Percentiles rank a stretch among this genome's conserved stretches.
Evolutionary conservation across 2,329 filamentous ascomycete species (phyloP).

Genomic region (Raffaelea deltoideospora): DNA sequence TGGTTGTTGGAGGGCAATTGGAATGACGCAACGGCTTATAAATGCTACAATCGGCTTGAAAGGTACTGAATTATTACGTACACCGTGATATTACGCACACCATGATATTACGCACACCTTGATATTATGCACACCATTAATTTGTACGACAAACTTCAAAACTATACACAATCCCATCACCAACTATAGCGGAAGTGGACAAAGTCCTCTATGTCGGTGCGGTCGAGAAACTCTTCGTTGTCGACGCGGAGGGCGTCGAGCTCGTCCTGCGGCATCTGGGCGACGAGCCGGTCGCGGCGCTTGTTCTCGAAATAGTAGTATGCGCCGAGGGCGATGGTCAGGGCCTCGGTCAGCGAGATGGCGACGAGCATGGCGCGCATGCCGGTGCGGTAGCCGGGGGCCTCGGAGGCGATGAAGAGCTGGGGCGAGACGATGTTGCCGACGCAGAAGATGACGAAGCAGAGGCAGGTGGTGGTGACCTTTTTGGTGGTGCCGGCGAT

Average conservation of each 20-base stretch:
- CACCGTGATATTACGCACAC: too few relatives aligned
- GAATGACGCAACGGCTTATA: too few relatives aligned
- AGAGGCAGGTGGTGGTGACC: constrained; percentile 38
- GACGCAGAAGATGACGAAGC: constrained; percentile 32
- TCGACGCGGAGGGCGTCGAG: not conserved
- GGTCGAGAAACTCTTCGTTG: not conserved
- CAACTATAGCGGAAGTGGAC: not conserved
- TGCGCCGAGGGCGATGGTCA: not conserved
- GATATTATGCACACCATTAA: too few relatives aligned
- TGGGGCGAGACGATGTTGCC: constrained; percentile 41
- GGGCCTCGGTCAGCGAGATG: not conserved
- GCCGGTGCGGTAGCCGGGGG: constrained; percentile 47
- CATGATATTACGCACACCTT: too few relatives aligned
- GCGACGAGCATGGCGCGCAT: not conserved
- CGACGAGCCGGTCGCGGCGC: not conserved
- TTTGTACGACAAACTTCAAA: too few relatives aligned
- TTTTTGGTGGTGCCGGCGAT: constrained; percentile 38
- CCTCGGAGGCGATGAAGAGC: constrained; percentile 40
- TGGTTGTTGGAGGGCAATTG: too few relatives aligned
- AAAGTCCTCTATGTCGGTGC: not conserved
- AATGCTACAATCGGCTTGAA: too few relatives aligned
- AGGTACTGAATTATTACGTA: too few relatives aligned
- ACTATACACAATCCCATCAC: too few relatives aligned
- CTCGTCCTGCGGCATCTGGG: not conserved
- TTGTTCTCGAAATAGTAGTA: not conserved